These are phyloP conservation scores for Penicillium paradoxum DNA, from an alignment of 495 filamentous ascomycete species.

Conservation along the genomic window DNA sequence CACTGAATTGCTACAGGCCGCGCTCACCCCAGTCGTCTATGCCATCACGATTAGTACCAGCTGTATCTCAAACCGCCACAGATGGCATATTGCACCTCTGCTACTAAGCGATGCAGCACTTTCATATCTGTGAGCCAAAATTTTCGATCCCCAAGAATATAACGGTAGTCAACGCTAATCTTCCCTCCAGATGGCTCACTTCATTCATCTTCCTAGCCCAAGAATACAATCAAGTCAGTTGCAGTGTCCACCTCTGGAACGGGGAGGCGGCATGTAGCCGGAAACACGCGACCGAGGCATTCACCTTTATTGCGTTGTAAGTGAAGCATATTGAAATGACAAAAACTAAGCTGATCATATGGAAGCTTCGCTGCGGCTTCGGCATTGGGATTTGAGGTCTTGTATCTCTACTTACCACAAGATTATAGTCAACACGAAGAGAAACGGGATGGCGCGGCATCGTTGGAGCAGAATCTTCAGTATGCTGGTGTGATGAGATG, in stretches of 20 bases:
- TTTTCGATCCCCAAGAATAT: background rate
- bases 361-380: background rate
- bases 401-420: background rate
- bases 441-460: background rate
- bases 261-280: slow-evolving; percentile 13
- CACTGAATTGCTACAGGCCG: slow-evolving; percentile 1
- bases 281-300: slow-evolving; percentile 18
- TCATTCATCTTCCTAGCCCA: slow-evolving; percentile 19
- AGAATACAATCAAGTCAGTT: slow-evolving; percentile 16
- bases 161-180: background rate
- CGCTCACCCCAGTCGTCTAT: slow-evolving; percentile 6
- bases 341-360: background rate
- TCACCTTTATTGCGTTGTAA: slow-evolving; percentile 24
- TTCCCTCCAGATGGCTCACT: slow-evolving; percentile 16
- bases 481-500: background rate
- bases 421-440: background rate
- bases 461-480: background rate
- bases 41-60: slow-evolving; percentile 4
- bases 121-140: slow-evolving; percentile 16
- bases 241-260: slow-evolving; percentile 15
- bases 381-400: background rate
- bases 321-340: background rate
- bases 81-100: slow-evolving; percentile 13
- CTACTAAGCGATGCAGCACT: slow-evolving; percentile 7
- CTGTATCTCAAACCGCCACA: slow-evolving; percentile 7